Conservation (phyloP, 345 rosid species). For the Boechera retrofracta region DNA sequence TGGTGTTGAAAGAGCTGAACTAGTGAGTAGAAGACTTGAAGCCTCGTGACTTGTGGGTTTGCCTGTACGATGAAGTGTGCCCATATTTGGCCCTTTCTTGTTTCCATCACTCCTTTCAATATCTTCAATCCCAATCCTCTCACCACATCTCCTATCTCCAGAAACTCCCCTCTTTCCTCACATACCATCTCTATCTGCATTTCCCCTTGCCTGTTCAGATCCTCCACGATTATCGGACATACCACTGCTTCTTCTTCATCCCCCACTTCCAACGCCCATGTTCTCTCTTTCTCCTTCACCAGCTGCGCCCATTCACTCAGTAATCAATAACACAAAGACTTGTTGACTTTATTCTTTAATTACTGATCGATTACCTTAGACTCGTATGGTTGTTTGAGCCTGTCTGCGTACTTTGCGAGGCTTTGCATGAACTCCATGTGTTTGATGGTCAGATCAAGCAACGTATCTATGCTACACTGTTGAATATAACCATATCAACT, state of each 20-base stretch:
- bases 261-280: constrained; percentile 92
- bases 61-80: constrained; percentile 89
- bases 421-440: constrained; percentile 94
- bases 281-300: constrained; percentile 52
- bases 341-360: neutral
- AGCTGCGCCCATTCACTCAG: neutral
- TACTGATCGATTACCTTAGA: constrained; percentile 61
- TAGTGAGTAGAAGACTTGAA: constrained; percentile 82
- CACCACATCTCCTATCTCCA: constrained; percentile 80
- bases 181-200: constrained; percentile 97
- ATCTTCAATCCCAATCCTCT: constrained; percentile 76
- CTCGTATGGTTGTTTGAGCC: constrained; percentile 65
- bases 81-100: constrained; percentile 68
- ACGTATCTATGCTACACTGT: constrained; percentile 89
- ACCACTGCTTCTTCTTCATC: constrained; percentile 50
- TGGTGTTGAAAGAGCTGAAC: constrained; percentile 65
- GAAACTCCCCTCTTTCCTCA: constrained; percentile 72
- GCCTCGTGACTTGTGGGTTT: constrained; percentile 63
- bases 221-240: constrained; percentile 90
- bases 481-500: constrained; percentile 8
- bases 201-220: constrained; percentile 67
- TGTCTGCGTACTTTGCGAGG: constrained; percentile 75
- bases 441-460: constrained; percentile 81
- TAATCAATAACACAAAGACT: no score
- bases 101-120: constrained; percentile 83